Percentiles rank a stretch among this genome's conserved stretches.
Conservation (phyloP, 768 basidiomycete species). For the Termitomyces sp. region DNA sequence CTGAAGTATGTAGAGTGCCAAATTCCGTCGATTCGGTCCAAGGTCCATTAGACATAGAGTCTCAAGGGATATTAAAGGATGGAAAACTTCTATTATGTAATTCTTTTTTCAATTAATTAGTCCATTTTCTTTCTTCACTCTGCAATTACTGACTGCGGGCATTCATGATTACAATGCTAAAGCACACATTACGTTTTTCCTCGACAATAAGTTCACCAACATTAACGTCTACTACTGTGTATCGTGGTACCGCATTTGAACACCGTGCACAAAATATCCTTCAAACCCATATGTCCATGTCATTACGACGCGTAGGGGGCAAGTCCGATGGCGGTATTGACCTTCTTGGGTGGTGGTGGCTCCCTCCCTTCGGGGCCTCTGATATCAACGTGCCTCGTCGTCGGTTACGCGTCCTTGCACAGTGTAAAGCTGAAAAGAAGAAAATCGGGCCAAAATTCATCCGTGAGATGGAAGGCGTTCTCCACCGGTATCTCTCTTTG, state of each 20-base stretch:
- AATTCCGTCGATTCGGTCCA: too few relatives aligned
- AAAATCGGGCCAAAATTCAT: constrained; percentile 75
- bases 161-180: neutral
- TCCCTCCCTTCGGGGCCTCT: constrained; percentile 35
- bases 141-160: constrained; percentile 5
- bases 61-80: too few relatives aligned
- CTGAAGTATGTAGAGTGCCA: too few relatives aligned
- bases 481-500: constrained; percentile 40
- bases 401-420: constrained; percentile 72
- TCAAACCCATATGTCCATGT: constrained; percentile 69
- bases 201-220: neutral
- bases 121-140: neutral
- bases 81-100: neutral
- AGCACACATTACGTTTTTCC: neutral
- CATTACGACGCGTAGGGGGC: constrained; percentile 74
- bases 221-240: constrained; percentile 41
- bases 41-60: too few relatives aligned
- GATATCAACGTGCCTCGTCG: constrained; percentile 23
- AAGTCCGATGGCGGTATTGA: constrained; percentile 87
- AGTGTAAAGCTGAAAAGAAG: constrained; percentile 90
- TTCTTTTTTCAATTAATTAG: neutral
- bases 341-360: constrained; percentile 90
- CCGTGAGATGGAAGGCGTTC: constrained; percentile 89
- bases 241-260: constrained; percentile 75
- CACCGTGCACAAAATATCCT: constrained; percentile 56